Conservation (phyloP, 2,329 filamentous ascomycete species). For the Fusarium euwallaceae region DNA sequence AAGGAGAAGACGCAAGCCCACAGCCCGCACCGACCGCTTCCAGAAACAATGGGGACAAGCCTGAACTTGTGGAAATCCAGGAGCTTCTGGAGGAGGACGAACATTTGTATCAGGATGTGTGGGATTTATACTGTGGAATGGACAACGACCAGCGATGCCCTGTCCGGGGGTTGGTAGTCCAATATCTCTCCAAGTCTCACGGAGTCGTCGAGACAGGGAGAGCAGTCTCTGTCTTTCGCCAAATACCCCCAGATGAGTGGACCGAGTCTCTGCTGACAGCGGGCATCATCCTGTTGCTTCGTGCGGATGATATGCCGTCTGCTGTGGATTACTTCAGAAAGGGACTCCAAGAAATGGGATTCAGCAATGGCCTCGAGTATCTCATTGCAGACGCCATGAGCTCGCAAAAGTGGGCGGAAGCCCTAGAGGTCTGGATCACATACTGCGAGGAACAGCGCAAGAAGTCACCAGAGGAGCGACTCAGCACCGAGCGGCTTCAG, state of each 20-base stretch:
- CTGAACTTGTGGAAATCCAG: slow-evolving; percentile 9
- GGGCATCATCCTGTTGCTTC: slow-evolving; percentile 58
- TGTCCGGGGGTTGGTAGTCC: slow-evolving; percentile 52
- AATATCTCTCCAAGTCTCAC: slow-evolving; percentile 58
- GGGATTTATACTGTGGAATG: slow-evolving; percentile 58
- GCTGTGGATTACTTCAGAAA: slow-evolving; percentile 58
- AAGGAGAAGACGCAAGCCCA: slow-evolving; percentile 1
- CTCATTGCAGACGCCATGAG: slow-evolving; percentile 58
- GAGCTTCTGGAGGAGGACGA: slow-evolving; percentile 45
- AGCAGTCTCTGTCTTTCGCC: slow-evolving; percentile 59
- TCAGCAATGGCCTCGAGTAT: slow-evolving; percentile 59
- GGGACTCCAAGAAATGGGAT: slow-evolving; percentile 51
- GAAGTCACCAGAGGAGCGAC: slow-evolving; percentile 9
- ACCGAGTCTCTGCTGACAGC: slow-evolving; percentile 55
- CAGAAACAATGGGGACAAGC: background rate
- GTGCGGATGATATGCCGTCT: slow-evolving; percentile 52
- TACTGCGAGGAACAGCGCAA: slow-evolving; percentile 47
- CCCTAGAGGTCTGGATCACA: slow-evolving; percentile 54
- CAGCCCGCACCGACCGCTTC: background rate
- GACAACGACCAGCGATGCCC: slow-evolving; percentile 47
- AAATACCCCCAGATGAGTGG: slow-evolving; percentile 55
- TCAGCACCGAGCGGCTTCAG: slow-evolving; percentile 33
- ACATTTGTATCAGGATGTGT: slow-evolving; percentile 57
- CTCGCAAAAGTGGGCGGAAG: slow-evolving; percentile 52
- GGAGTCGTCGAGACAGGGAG: slow-evolving; percentile 60